These are phyloP conservation scores for Eragrostis tef DNA, from an alignment of 202 grass and related monocot genomes.

Conservation along the genomic window DNA sequence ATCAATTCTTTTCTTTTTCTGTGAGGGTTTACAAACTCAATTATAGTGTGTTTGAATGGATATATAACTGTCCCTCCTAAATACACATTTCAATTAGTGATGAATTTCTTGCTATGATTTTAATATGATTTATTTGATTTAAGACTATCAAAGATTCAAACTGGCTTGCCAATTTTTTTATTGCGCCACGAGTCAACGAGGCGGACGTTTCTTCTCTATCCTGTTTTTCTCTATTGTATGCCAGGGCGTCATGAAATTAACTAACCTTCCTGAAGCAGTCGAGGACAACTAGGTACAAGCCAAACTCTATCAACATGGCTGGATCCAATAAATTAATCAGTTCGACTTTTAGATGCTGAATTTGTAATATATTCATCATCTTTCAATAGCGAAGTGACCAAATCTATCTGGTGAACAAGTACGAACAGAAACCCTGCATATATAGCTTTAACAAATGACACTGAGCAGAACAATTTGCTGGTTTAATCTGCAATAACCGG, in stretches of 20 bases:
- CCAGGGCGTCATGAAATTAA: neutral
- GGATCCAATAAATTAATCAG: neutral
- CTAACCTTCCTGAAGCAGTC: neutral
- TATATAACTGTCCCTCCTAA: neutral
- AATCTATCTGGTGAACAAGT: neutral
- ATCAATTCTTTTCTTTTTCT: no score
- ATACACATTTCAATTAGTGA: neutral
- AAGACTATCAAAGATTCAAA: neutral
- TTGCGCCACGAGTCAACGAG: neutral
- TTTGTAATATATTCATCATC: neutral
- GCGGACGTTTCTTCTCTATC: conserved; percentile 1
- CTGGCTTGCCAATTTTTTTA: neutral
- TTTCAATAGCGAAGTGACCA: neutral
- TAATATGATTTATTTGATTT: neutral
- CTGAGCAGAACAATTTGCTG: neutral
- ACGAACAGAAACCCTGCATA: neutral
- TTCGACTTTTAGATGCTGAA: neutral
- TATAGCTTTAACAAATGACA: neutral
- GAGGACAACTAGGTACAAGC: neutral
- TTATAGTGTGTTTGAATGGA: neutral
- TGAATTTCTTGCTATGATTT: no score
- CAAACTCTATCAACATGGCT: neutral
- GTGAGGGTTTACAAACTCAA: no score
- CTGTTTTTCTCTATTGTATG: neutral
- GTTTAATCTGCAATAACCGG: neutral